Percentiles rank a stretch among this genome's conserved stretches.
phyloP scores from a whole-genome alignment of 2,329 filamentous ascomycete genomes.

The Diplocarpon rosae region DNA sequence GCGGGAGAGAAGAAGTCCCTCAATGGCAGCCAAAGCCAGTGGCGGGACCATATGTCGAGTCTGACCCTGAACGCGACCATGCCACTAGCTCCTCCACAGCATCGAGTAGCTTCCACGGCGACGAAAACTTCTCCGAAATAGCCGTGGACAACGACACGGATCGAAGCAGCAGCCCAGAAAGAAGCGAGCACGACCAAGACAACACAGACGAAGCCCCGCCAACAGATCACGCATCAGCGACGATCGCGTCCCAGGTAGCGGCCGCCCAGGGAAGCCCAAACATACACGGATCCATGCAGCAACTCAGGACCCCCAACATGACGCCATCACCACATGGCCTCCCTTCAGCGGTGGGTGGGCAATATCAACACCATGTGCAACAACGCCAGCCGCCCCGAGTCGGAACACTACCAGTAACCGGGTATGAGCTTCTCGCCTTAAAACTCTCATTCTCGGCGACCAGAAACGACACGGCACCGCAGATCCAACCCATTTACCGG shows the following conservation, averaged over 20 bases:
- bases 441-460: slow-evolving; percentile 33
- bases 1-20: slow-evolving; percentile 3
- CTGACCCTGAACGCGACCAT: slow-evolving; percentile 17
- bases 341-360: slow-evolving; percentile 29
- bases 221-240: slow-evolving; percentile 19
- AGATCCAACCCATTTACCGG: slow-evolving; percentile 57
- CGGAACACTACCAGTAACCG: slow-evolving; percentile 37
- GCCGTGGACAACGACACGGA: slow-evolving; percentile 33
- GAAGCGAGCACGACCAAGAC: slow-evolving; percentile 29
- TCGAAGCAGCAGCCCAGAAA: slow-evolving; percentile 34
- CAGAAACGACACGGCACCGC: slow-evolving; percentile 14
- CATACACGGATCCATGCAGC: slow-evolving; percentile 16
- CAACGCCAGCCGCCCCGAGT: slow-evolving; percentile 23
- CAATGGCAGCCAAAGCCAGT: slow-evolving; percentile 13
- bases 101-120: slow-evolving; percentile 24
- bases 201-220: slow-evolving; percentile 9
- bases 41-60: slow-evolving; percentile 3
- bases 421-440: slow-evolving; percentile 53
- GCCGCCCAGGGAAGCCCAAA: slow-evolving; percentile 25
- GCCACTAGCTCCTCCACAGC: slow-evolving; percentile 27
- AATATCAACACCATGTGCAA: slow-evolving; percentile 26
- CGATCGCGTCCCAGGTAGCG: slow-evolving; percentile 24
- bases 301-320: slow-evolving; percentile 30
- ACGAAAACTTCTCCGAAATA: slow-evolving; percentile 29
- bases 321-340: slow-evolving; percentile 27